Evolutionary conservation across 129 eudicot genomes (phyloP), one percentile per base, ranked within the genome.

Genomic region (Scalesia atractyloides): DNA sequence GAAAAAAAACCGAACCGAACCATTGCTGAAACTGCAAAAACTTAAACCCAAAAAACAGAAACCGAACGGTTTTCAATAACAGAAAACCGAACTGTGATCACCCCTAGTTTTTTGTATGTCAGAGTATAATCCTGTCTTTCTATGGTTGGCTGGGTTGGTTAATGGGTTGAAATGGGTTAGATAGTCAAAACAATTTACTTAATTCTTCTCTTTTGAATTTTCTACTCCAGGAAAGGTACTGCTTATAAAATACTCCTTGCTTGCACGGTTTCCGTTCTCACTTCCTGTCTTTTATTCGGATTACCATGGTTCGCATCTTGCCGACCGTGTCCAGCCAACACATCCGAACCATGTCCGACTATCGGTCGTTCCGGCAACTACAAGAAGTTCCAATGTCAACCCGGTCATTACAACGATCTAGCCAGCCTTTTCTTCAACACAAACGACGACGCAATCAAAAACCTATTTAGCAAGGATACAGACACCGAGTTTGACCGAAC

Each of bases 381-480:
- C 82, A 93, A 93, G 80, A 90, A 90, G 56, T 93, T 89, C 76
- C 98, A 93, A 54, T 93, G 98, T 53, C 56, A 82, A 51, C 88
- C 91, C 18, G 91, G 88, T 46, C 82, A 92, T 64, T 92, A 92
- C 84, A 92, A 92, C 66, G 98, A 92, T 78, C 86, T 92, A 30
- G 97, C 98, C 43, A 86, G 94, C 79, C 90, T 94, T 11, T 87
- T 94, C 51, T 90, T 94, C 81, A 94, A 94, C 82, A 90, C 98
- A 20, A 90, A 87, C 17, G 98, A 94, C 48, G 98, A 94, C 52
- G 97, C 98, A 16, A 94, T 94, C 26, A 86, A 85, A 62, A 94
- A 94, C 80, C 82, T 94, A 1, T 94, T 90, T 69, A 90, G 98
- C 82, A 85, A 84, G 65, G 70, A 71, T 76, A 90, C 96, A 1